A percentile compares a stretch with the other conserved stretches of the same genome.
Evolutionary conservation across 2,329 filamentous ascomycete genomes (phyloP).

Genomic region (Colletotrichum chlorophyti): DNA sequence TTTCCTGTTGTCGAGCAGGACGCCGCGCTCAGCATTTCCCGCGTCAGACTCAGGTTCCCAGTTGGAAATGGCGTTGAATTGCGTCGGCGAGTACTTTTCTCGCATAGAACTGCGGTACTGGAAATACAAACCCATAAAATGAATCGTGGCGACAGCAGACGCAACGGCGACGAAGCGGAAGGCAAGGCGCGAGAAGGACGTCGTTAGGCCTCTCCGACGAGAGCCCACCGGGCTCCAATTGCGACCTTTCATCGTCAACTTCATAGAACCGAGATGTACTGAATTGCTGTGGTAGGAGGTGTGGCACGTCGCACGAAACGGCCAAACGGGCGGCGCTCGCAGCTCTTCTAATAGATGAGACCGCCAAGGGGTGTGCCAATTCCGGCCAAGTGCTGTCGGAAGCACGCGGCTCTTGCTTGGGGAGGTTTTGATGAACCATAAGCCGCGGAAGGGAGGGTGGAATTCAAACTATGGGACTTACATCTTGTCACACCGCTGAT

Average conservation of each 20-base stretch:
- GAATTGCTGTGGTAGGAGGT: not conserved
- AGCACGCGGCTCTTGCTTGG: not conserved
- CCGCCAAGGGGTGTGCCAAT: no score
- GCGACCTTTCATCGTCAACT: slow-evolving; percentile 11
- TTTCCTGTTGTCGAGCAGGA: slow-evolving; percentile 30
- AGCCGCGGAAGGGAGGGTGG: slow-evolving; percentile 2
- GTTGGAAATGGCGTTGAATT: slow-evolving; percentile 3
- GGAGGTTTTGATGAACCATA: not conserved
- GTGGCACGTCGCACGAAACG: not conserved
- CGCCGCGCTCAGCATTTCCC: not conserved
- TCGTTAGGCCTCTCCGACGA: slow-evolving; percentile 7
- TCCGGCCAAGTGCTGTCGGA: not conserved
- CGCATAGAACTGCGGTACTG: slow-evolving; percentile 20
- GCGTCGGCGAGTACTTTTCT: slow-evolving; percentile 25
- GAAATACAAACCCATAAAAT: slow-evolving; percentile 19
- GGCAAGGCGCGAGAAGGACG: slow-evolving; percentile 1
- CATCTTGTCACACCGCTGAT: slow-evolving; percentile 5
- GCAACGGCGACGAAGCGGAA: slow-evolving; percentile 11
- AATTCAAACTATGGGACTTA: not conserved
- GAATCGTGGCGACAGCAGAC: slow-evolving; percentile 10
- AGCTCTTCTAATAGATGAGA: slow-evolving; percentile 14
- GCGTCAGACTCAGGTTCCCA: not conserved
- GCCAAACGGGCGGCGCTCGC: not conserved
- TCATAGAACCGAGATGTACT: not conserved
- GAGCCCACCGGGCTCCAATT: slow-evolving; percentile 17